Base-by-base conservation (phyloP, 208 protist genomes). In the Crithidia mellificae region DNA sequence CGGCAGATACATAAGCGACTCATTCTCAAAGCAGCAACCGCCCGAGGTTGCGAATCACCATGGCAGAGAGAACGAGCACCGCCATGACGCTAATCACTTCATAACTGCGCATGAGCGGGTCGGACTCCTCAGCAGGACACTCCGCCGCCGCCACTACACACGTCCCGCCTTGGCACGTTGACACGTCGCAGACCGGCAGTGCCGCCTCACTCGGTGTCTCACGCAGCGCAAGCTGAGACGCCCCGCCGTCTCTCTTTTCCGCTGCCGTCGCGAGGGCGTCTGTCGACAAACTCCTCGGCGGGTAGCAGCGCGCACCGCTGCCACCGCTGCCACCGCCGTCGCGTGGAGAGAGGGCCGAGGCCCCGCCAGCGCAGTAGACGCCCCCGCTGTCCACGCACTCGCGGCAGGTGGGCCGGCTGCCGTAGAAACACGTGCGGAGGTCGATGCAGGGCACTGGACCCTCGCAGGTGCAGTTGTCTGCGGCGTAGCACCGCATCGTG, bases 401-500 rank as follows among this genome's bases (percentile, higher is more conserved):
- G 1, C 22, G 27, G 44, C 83, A 88, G 6, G 57, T 68, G 1
- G 62, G 72, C 32, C 77, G 79, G 30, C 66, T 75, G 8, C 70
- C 70, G 47, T 77, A 68, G 59, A 88, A 88, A 27, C 79, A 85
- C 20, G 80, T 77, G 24, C 50, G 34, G 39, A 88, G 63, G 27
- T 68, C 58, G 0, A 83, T 64, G 62, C 79, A 85, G 6, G 56
- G 36, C 5, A 29, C 41, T 9, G 56, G 47, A 14, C 41, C 39
- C 14, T 73, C 68, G 62, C 79, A 88, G n/a, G 49, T 72, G 55
- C 83, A 88, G 52, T 71, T 69, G 54, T 9, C 14, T 20, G 54
- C 50, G 6, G 61, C 36, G 38, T 85, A 66, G 59, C 83, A 88
- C 19, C 68, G 78, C 79, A 85, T 88, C 38, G 75, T 77, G n/a